These are phyloP conservation scores for Backusella morwellensis DNA, from an alignment of 192 early-diverging fungal species.

Conservation along the genomic window DNA sequence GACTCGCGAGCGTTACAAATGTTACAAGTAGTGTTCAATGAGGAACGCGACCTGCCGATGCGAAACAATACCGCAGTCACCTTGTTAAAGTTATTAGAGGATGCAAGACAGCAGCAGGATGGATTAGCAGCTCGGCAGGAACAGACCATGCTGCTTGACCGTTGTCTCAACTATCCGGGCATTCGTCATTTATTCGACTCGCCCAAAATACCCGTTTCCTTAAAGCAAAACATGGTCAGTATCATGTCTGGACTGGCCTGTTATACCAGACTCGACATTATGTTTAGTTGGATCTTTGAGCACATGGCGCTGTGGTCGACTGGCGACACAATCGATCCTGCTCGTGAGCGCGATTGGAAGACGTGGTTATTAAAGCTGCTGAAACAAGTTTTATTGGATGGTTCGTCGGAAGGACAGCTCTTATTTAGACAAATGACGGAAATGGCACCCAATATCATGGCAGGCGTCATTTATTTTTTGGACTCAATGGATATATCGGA, in stretches of 20 bases:
- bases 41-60: conserved; percentile 8
- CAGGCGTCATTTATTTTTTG: conserved; percentile 19
- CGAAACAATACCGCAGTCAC: not conserved
- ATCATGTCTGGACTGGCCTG: conserved; percentile 16
- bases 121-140: conserved; percentile 11
- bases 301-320: not conserved
- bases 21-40: conserved; percentile 2
- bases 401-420: not conserved
- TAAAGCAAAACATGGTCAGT: conserved; percentile 1
- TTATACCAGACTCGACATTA: conserved; percentile 13
- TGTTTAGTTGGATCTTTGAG: conserved; percentile 20
- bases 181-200: not conserved
- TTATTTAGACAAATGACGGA: conserved; percentile 1
- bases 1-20: conserved; percentile 16
- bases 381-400: conserved; percentile 4
- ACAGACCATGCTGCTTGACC: not conserved
- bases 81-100: conserved; percentile 4
- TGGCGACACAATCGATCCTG: not conserved
- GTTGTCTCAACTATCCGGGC: conserved; percentile 3
- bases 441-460: conserved; percentile 17
- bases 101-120: not conserved
- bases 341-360: conserved; percentile 18
- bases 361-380: conserved; percentile 19
- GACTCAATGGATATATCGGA: conserved; percentile 26
- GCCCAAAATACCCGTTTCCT: not conserved